A percentile compares a stretch with the other conserved stretches of the same genome.
Evolutionary conservation across 2,329 filamentous ascomycete genomes (phyloP).

Genomic region (Coleophoma cylindrospora): DNA sequence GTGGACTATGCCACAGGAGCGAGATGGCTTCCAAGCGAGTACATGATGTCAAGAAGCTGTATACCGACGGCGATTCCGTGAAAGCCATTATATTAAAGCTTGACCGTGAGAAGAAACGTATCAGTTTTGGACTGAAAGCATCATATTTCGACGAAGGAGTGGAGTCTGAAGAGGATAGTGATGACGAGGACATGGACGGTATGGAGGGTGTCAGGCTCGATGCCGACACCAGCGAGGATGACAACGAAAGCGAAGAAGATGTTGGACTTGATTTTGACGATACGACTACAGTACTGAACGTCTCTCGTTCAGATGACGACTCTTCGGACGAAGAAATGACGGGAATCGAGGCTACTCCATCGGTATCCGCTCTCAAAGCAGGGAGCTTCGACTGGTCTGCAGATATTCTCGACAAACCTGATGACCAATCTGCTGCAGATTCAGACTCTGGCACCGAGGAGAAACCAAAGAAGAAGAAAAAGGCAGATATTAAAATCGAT

Average conservation of each 20-base stretch:
- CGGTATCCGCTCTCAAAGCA: constrained; percentile 55
- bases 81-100: constrained; percentile 85
- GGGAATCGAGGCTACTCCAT: constrained; percentile 19
- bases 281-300: constrained; percentile 36
- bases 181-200: constrained; percentile 39
- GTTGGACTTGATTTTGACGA: constrained; percentile 25
- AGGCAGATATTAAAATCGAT: constrained; percentile 77
- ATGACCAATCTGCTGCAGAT: constrained; percentile 34
- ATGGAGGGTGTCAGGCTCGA: constrained; percentile 35
- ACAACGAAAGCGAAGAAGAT: constrained; percentile 31
- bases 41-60: constrained; percentile 82
- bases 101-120: constrained; percentile 67
- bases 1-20: constrained; percentile 86
- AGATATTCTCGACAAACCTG: constrained; percentile 53
- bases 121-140: constrained; percentile 89
- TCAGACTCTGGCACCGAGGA: constrained; percentile 36
- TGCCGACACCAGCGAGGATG: constrained; percentile 23
- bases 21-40: constrained; percentile 85
- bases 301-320: constrained; percentile 19
- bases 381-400: constrained; percentile 88
- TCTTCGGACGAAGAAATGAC: constrained; percentile 25
- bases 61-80: constrained; percentile 85
- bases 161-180: constrained; percentile 40
- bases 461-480: constrained; percentile 64
- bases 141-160: constrained; percentile 72